Evolutionary conservation across 2,329 filamentous ascomycete genomes (phyloP).

Genomic region (Trichoderma sp.): DNA sequence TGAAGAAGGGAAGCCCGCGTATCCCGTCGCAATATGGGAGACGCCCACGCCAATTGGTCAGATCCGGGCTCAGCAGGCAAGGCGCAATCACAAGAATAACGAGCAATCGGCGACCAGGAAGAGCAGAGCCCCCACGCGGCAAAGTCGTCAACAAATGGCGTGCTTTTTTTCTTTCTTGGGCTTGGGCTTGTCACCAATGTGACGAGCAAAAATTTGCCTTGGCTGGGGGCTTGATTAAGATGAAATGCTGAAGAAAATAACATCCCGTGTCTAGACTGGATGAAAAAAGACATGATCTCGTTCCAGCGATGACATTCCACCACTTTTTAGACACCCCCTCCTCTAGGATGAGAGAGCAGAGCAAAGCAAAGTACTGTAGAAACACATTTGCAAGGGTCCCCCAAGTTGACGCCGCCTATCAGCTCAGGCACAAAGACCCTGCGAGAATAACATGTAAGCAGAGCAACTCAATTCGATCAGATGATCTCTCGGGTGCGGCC

Average conservation of each 20-base stretch:
- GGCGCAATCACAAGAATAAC: background rate
- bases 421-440: background rate
- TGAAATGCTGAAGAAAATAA: background rate
- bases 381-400: background rate
- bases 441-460: conserved; percentile 6
- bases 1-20: background rate
- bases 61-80: background rate
- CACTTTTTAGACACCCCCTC: background rate
- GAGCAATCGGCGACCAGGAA: background rate
- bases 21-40: background rate
- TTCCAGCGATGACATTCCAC: background rate
- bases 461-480: conserved; percentile 14
- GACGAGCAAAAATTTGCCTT: background rate
- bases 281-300: background rate
- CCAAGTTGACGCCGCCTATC: background rate
- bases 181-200: background rate
- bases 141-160: conserved; percentile 9
- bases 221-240: background rate
- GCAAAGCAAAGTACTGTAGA: background rate
- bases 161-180: background rate
- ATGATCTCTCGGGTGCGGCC: conserved; percentile 18
- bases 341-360: background rate
- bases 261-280: background rate
- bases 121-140: conserved; percentile 9
- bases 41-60: conserved; percentile 5